Evolutionary conservation across 2,329 filamentous ascomycete species (phyloP), one percentile per base, ranked within the genome.

Genomic region (Cladophialophora immunda): DNA sequence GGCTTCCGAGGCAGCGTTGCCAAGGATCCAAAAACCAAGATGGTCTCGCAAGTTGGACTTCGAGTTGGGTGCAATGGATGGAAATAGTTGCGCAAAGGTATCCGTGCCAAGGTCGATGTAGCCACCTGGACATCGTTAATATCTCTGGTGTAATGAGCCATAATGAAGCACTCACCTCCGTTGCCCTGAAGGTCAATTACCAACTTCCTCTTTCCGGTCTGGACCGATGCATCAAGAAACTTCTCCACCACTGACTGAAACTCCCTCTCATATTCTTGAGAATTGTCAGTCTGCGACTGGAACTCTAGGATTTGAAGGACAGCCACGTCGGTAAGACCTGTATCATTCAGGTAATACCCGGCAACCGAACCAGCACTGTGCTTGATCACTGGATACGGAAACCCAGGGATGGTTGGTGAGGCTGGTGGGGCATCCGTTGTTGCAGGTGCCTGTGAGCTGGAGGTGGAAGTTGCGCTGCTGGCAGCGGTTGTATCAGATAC

Each of bases 151-250:
- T 13, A 11, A 11, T 25, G 11, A 25, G 45, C 8, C 45, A 50
- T 5, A 22, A 50, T 22, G 9, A 22, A 52, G 29, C 15, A 60
- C 55, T 30, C 41, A 84, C 63, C 89, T 0, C 80, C 80, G 69
- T 92, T 92, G 1, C 79, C 81, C 3, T 85, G 83, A 6, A 91
- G 73, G 69, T 92, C 90, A 66, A 92, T 85, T 32, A 92, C 81
- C 4, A 92, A 79, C 74, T 86, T 88, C n/a, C 80, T 85, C 74
- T 88, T 88, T 1, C 82, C 80, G 1, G 79, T 78, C 1, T 75
- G 63, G 50, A 82, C 81, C 13, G 82, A 82, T 47, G 79, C 76
- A 0, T 79, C 76, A 17, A 89, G 78, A 70, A 88, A 84, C 7
- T 71, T 67, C 41, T 69, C 57, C 3, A 68, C 67, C 22, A 70